These are phyloP conservation scores for Phytopythium aichiense DNA, from an alignment of 352 stramenopile species.

Conservation along the genomic window DNA sequence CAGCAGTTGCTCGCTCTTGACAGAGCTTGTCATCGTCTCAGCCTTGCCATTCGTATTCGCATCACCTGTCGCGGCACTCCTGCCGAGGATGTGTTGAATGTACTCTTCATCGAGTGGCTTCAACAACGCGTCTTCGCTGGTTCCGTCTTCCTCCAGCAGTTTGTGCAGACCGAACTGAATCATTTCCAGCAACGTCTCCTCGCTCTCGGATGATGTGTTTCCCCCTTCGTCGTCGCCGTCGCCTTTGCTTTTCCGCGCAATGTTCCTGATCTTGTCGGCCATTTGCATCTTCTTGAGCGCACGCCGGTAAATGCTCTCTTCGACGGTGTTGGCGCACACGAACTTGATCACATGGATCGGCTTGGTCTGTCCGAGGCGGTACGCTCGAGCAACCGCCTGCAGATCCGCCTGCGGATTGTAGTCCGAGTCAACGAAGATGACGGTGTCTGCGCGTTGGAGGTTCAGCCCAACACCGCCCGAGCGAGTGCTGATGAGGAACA, in stretches of 20 bases:
- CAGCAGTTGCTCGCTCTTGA: constrained; percentile 45
- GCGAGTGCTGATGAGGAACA: constrained; percentile 77
- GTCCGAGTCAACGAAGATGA: constrained; percentile 79
- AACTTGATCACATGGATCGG: constrained; percentile 81
- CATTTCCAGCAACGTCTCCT: constrained; percentile 53
- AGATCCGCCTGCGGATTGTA: constrained; percentile 77
- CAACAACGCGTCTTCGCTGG: constrained; percentile 27
- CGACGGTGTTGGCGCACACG: constrained; percentile 64
- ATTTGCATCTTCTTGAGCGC: constrained; percentile 68
- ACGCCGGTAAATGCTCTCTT: constrained; percentile 77
- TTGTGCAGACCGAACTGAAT: constrained; percentile 76
- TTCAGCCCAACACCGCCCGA: constrained; percentile 69
- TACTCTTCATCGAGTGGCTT: constrained; percentile 54
- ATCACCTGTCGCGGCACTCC: constrained; percentile 8
- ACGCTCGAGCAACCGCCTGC: constrained; percentile 66
- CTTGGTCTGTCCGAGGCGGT: constrained; percentile 69
- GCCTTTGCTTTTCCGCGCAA: constrained; percentile 30
- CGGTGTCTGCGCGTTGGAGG: constrained; percentile 74
- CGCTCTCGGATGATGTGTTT: constrained; percentile 18
- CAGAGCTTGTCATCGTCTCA: constrained; percentile 10
- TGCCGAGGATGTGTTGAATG: constrained; percentile 43
- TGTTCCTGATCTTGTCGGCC: constrained; percentile 66
- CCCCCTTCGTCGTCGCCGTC: constrained; percentile 11
- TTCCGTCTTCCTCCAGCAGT: constrained; percentile 45
- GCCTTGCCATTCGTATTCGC: not conserved